Base-by-base conservation (phyloP, 352 stramenopile genomes). In the Pythium rishiriense region DNA sequence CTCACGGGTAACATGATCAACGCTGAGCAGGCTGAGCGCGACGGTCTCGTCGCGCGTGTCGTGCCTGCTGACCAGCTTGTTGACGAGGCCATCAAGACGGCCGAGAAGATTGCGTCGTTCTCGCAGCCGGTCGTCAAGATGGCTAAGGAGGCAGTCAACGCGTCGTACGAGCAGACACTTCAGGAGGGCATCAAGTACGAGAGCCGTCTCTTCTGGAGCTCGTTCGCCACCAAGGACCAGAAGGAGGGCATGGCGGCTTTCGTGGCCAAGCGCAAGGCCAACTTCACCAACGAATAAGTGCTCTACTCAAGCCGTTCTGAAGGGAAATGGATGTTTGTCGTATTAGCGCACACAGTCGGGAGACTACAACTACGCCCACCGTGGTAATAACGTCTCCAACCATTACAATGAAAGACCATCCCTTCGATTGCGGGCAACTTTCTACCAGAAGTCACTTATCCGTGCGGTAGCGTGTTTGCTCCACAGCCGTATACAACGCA, bases 171-270 rank as follows among this genome's bases (percentile, higher is more conserved):
- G 74, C 87, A 98, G 70, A 85, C 85, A 48, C 76, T 98, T 53
- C 81, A 96, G 66, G 96, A 99, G 68, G 97, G 97, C 31, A 72
- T 99, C 60, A 93, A 97, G 66, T 98, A 97, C 65, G 97, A 99
- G 79, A 93, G 97, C 64, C 93, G 97, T 55, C 90, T 99, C 31
- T 99, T 99, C 78, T 98, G 98, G 86, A 94, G 91, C 64, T 96
- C 97, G 51, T 99, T 99, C 81, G 97, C 97, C 19, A 99, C 95
- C 8, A 88, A 92, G 73, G 85, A 94, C 77, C 83, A 95, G 73
- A 94, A 95, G 72, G 91, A 99, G 65, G 97, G 97, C 56, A 99
- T 99, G 97, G 73, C 81, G 19, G 97, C 97, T 14, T 99, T 99
- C 66, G 86, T 98, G 11, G 93, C 98, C 70, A 99, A 99, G 84